A percentile compares a stretch with the other conserved stretches of the same genome.
phyloP scores from a whole-genome alignment of 1,139 yeast genomes.

The Entelexis paramagnoliae region DNA sequence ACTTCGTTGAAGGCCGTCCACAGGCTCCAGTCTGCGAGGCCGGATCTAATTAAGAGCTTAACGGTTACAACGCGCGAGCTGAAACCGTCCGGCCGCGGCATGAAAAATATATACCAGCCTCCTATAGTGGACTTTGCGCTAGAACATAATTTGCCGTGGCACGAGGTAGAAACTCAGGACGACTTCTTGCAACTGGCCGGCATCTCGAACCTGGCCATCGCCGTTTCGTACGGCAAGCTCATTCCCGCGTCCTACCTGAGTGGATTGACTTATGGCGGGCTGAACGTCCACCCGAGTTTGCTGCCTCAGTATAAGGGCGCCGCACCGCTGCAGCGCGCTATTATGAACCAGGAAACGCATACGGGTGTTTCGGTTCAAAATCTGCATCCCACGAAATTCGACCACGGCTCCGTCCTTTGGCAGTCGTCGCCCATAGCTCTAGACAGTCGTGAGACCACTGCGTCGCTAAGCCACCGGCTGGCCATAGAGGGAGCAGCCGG shows the following conservation, averaged over 20 bases:
- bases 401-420: slow-evolving; percentile 59
- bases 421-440: slow-evolving; percentile 42
- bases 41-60: slow-evolving; percentile 14
- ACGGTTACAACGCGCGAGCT: slow-evolving; percentile 47
- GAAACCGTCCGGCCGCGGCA: slow-evolving; percentile 62
- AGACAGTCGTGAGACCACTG: slow-evolving; percentile 18
- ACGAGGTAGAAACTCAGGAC: slow-evolving; percentile 48
- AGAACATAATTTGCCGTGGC: slow-evolving; percentile 33
- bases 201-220: slow-evolving; percentile 52
- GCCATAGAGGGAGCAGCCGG: slow-evolving; percentile 53
- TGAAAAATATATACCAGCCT: slow-evolving; percentile 41
- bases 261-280: slow-evolving; percentile 49
- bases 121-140: slow-evolving; percentile 45
- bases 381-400: slow-evolving; percentile 77
- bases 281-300: slow-evolving; percentile 88
- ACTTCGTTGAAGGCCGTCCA: slow-evolving; percentile 44
- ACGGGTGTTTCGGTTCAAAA: slow-evolving; percentile 91
- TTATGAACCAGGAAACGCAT: slow-evolving; percentile 48
- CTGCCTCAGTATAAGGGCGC: slow-evolving; percentile 80
- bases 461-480: slow-evolving; percentile 39
- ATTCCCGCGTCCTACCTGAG: slow-evolving; percentile 55
- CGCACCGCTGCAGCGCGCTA: slow-evolving; percentile 76
- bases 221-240: slow-evolving; percentile 79
- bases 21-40: slow-evolving; percentile 27
- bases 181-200: slow-evolving; percentile 41